Evolutionary conservation across 106 monocot genomes (phyloP).

Genomic region (Platanthera zijinensis): DNA sequence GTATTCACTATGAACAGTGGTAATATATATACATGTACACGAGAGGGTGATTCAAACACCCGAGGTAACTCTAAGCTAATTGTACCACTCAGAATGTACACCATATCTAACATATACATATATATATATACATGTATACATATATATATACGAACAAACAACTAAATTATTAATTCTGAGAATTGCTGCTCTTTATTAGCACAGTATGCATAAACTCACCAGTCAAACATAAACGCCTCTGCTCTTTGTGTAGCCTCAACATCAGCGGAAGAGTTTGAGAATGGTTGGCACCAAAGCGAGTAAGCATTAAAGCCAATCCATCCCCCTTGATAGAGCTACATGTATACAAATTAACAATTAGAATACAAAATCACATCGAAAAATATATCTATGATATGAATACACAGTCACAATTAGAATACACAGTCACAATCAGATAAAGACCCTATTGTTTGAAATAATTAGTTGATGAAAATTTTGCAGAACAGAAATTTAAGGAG

Average conservation of each 20-base stretch:
- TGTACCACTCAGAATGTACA: too few relatives aligned
- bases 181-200: not conserved
- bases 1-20: too few relatives aligned
- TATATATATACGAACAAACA: too few relatives aligned
- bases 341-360: slow-evolving; percentile 1
- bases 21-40: too few relatives aligned
- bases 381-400: slow-evolving; percentile 2
- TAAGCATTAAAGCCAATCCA: slow-evolving; percentile 56
- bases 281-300: slow-evolving; percentile 25
- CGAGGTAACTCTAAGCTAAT: too few relatives aligned
- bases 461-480: not conserved
- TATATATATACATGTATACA: too few relatives aligned
- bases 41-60: too few relatives aligned
- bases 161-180: too few relatives aligned
- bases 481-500: not conserved
- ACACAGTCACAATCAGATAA: not conserved
- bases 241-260: slow-evolving; percentile 47
- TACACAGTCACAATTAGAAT: not conserved
- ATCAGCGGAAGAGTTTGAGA: slow-evolving; percentile 43
- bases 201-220: slow-evolving; percentile 21
- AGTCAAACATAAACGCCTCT: slow-evolving; percentile 35
- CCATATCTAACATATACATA: too few relatives aligned
- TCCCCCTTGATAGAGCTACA: slow-evolving; percentile 37
- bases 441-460: not conserved
- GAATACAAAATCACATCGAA: not conserved